phyloP scores from a whole-genome alignment of 2,329 filamentous ascomycete genomes.

The Ceratocystis harringtonii region DNA sequence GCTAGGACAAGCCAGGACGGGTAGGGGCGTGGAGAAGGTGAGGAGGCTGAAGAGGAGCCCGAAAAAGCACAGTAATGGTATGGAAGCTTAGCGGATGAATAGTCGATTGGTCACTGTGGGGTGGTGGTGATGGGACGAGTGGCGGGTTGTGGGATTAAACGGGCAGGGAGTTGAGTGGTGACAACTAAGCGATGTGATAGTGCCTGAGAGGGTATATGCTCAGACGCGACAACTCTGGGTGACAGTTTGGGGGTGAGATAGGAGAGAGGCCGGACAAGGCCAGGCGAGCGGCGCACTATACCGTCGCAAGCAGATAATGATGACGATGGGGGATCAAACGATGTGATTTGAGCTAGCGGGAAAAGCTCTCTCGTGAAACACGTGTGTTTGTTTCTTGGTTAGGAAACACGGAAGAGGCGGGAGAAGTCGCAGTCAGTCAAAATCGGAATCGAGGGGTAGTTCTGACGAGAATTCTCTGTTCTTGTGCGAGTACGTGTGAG shows the following conservation, averaged over 20 bases:
- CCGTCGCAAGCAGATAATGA: neutral
- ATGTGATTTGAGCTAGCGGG: too few species aligned
- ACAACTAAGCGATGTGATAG: too few species aligned
- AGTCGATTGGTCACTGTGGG: neutral
- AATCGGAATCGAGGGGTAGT: neutral
- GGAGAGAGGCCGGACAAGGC: too few species aligned
- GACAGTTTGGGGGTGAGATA: too few species aligned
- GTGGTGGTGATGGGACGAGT: neutral
- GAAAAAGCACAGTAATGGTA: neutral
- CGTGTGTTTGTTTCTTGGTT: neutral
- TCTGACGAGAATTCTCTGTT: neutral
- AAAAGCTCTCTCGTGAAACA: neutral
- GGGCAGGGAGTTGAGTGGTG: neutral
- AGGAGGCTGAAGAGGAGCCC: neutral
- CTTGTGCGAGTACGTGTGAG: neutral
- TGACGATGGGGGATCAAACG: neutral
- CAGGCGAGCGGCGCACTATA: too few species aligned
- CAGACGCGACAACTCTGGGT: too few species aligned
- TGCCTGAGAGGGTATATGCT: too few species aligned
- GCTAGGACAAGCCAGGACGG: conserved; percentile 4
- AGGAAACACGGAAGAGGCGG: neutral
- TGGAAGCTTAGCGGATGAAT: neutral
- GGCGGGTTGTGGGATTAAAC: neutral
- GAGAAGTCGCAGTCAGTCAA: neutral
- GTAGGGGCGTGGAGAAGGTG: neutral